Base-by-base conservation (phyloP, 495 filamentous ascomycete species). In the Aspergillus incahuasiensis region DNA sequence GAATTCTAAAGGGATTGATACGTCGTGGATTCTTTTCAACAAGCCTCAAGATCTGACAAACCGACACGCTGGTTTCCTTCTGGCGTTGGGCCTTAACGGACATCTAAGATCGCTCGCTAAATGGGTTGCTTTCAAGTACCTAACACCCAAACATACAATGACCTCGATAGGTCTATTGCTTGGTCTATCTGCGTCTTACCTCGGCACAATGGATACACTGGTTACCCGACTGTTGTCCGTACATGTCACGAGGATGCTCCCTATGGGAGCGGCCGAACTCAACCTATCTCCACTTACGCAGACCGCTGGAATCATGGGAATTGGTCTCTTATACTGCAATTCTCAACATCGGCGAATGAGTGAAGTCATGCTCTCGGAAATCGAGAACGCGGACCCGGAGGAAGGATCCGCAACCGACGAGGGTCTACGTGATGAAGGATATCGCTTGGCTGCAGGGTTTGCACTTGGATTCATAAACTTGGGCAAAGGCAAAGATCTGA, bases 121-220 rank as follows among this genome's bases (percentile, higher is more conserved):
- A 71, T 97, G 95, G 95, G 87, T 97, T 21, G 91, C 92, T 41
- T 98, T 96, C 82, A 97, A 96, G 72, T 98, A 98, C 58, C 73
- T 98, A 25, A 97, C 94, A 0, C 94, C 94, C 2, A 98, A 98
- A 65, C 94, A 98, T 70, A 92, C 91, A 35, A 97, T 97, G 92
- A 97, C 92, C 11, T 97, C 94, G 6, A 95, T 99, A 56, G 94
- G 95, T 9, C 78, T 99, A 18, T 80, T 99, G 41, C 78, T 99
- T 8, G 94, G 94, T 22, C 76, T 98, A 48, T 90, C 95, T 2
- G 95, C 89, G 11, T 96, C 92, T 8, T 94, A 95, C 66, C 73
- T 97, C 44, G 94, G 94, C 7, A 97, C 91, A 20, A 97, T 96
- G 95, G 92, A 99, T 63, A 90, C 87, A 1, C 79, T 96, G 7